phyloP scores from a whole-genome alignment of 495 filamentous ascomycete species.

The Apiosordaria backusii region DNA sequence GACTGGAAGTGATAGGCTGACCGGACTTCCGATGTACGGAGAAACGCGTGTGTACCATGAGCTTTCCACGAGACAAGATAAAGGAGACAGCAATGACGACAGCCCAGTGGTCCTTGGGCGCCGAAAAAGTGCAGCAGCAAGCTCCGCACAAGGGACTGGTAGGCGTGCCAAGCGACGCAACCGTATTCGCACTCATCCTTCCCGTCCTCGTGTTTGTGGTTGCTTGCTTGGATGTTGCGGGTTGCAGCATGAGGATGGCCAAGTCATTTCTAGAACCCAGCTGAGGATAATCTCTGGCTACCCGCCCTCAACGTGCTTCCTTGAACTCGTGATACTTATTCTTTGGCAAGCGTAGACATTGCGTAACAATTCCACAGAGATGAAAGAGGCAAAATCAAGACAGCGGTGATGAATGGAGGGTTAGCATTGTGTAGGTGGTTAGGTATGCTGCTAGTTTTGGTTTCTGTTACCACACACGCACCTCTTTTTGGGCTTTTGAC shows the following conservation, averaged over 20 bases:
- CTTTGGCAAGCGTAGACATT: too few relatives aligned
- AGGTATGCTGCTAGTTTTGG: too few relatives aligned
- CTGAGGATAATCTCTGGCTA: background rate
- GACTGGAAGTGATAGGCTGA: slow-evolving; percentile 11
- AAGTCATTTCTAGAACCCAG: background rate
- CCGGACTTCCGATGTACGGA: slow-evolving; percentile 24
- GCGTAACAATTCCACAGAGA: too few relatives aligned
- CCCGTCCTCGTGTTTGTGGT: slow-evolving; percentile 5
- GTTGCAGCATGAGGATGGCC: slow-evolving; percentile 7
- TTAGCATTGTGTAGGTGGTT: too few relatives aligned
- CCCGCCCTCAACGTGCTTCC: background rate
- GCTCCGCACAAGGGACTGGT: background rate
- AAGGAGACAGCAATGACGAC: slow-evolving; percentile 3
- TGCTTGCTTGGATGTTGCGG: slow-evolving; percentile 9
- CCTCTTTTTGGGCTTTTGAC: too few relatives aligned
- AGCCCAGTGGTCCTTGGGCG: slow-evolving; percentile 4
- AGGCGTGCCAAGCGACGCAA: background rate
- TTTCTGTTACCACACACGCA: too few relatives aligned
- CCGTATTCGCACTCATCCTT: background rate
- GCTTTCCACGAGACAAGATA: slow-evolving; percentile 8
- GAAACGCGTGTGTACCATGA: slow-evolving; percentile 16
- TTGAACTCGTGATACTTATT: too few relatives aligned
- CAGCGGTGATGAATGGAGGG: too few relatives aligned
- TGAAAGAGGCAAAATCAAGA: too few relatives aligned
- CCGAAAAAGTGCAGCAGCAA: slow-evolving; percentile 11